Conservation (phyloP, 108 stramenopile species). For the Aureococcus anophagefferens region DNA sequence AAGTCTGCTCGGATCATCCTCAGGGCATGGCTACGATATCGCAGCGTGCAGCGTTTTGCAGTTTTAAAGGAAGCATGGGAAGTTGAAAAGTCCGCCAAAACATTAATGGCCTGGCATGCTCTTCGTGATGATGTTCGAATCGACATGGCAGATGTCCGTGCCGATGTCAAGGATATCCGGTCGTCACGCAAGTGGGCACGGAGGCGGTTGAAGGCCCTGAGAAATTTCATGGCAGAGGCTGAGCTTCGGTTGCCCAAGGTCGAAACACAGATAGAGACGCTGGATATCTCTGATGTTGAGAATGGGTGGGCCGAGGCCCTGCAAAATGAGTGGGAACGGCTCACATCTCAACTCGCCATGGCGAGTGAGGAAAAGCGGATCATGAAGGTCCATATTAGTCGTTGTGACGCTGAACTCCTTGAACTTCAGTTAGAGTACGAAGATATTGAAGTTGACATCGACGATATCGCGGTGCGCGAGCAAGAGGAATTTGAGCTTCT, state of each 20-base stretch:
- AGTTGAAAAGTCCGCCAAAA: background rate
- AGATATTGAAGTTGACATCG: background rate
- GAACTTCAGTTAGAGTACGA: background rate
- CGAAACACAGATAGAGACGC: background rate
- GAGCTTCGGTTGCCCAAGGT: background rate
- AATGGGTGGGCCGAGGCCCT: background rate
- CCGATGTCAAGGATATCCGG: background rate
- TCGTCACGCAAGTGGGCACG: background rate
- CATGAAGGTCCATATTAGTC: background rate
- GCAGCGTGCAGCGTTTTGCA: background rate
- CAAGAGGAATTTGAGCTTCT: background rate
- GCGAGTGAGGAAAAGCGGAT: background rate
- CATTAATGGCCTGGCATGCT: background rate
- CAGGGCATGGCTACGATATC: background rate
- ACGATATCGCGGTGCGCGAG: background rate
- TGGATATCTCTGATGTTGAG: background rate
- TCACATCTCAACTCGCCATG: background rate
- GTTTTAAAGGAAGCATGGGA: background rate
- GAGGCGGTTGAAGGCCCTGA: background rate
- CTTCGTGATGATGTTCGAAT: background rate
- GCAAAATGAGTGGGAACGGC: background rate
- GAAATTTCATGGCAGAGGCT: background rate
- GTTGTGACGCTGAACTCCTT: background rate
- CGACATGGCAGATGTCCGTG: background rate
- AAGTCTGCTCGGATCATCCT: background rate